These are phyloP conservation scores for Leccinum proximum DNA, from an alignment of 1,284 basidiomycete species.

Conservation along the genomic window DNA sequence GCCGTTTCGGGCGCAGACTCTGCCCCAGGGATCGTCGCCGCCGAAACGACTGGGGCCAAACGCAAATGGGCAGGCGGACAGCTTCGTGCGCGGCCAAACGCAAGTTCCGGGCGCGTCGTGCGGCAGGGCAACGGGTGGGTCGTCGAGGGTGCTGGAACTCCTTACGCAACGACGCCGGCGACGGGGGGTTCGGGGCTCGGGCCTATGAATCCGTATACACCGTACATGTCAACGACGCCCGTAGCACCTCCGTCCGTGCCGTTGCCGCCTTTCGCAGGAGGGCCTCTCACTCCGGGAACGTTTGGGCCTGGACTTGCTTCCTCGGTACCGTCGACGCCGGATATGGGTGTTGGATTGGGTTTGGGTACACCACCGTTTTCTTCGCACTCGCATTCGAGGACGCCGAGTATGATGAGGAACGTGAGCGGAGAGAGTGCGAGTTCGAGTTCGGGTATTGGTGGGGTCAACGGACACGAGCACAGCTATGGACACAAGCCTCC, in stretches of 20 bases:
- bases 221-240: slow-evolving; percentile 24
- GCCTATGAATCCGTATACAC: slow-evolving; percentile 31
- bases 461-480: background rate
- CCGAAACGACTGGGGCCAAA: slow-evolving; percentile 53
- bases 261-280: background rate
- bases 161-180: slow-evolving; percentile 32
- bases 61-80: slow-evolving; percentile 45
- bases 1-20: slow-evolving; percentile 64
- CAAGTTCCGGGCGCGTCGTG: slow-evolving; percentile 24
- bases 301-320: slow-evolving; percentile 7
- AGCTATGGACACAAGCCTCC: slow-evolving; percentile 3
- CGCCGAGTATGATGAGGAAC: slow-evolving; percentile 9
- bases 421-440: slow-evolving; percentile 15
- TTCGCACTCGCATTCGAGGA: slow-evolving; percentile 6
- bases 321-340: slow-evolving; percentile 31
- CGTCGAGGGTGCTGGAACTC: slow-evolving; percentile 34
- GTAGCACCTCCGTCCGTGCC: slow-evolving; percentile 5
- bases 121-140: slow-evolving; percentile 43
- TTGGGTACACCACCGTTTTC: background rate
- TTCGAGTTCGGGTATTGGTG: slow-evolving; percentile 9
- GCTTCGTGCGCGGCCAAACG: slow-evolving; percentile 39
- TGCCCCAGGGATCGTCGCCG: slow-evolving; percentile 55
- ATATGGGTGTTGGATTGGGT: slow-evolving; percentile 29
- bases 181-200: slow-evolving; percentile 28
- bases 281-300: background rate